Base-by-base conservation (phyloP, 1,139 yeast genomes). In the Scheffersomyces cryptocercus region DNA sequence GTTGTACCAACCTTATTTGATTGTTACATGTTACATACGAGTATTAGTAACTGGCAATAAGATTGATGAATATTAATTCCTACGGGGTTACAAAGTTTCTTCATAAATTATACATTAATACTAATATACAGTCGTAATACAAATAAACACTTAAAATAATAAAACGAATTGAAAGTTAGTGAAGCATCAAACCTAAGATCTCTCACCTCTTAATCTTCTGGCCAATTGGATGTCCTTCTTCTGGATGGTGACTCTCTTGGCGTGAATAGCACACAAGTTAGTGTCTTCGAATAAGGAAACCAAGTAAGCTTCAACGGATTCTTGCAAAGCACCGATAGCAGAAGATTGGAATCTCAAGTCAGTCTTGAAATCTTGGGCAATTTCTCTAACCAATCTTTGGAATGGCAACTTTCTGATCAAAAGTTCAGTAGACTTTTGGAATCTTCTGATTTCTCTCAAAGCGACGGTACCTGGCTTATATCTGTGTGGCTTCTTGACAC, bases 401-500 rank as follows among this genome's bases (percentile, higher is more conserved):
- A 90, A 90, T 55, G 98, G 98, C 64, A 91, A 84, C 80, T 91
- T 90, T 85, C 98, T 89, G 77, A 91, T 90, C 73, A 91, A 84
- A 51, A 91, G 81, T 77, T 91, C 98, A 66, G 97, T 91, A 55
- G 97, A 88, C 78, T 91, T 91, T 81, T 91, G 97, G 84, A 91
- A 91, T 81, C 97, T 89, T 86, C 97, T 89, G 69, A 91, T 91
- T 82, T 91, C 98, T 87, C 97, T 91, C 71, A 91, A 87, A 64
- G 98, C 98, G 68, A 91, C 97, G 68, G 97, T 91, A 90, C 98
- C 98, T 74, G 98, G 98, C 93, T 90, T 91, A 81, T 90, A 91
- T 87, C 98, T 89, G 89, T 91, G 98, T 61, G 97, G 97, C 83
- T 91, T 91, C 91, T 91, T 91, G 72, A 91, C 97, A 85, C 97